Evolutionary conservation across 768 basidiomycete genomes (phyloP), one percentile per base, ranked within the genome.

Genomic region (Neoboletus magnificus): DNA sequence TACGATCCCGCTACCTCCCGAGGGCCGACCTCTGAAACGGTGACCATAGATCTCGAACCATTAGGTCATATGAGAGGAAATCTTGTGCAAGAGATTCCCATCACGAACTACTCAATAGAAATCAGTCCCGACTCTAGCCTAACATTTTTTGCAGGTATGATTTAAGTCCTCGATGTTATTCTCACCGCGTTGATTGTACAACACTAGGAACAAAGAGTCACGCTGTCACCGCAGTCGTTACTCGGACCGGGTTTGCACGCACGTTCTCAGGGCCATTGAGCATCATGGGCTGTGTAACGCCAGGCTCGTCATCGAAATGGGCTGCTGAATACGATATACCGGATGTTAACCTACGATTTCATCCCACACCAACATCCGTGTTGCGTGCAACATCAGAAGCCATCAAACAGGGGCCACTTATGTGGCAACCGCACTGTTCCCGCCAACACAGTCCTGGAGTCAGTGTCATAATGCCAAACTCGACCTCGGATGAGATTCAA

Each of bases 221-320:
- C 13, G 9, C 11, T 13, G 12, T 50, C 12, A 44, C 51, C 0
- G 48, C 45, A 11, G 15, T 50, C 47, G 13, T 69, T 22, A 56
- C 56, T 10, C 41, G 59, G 37, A 66, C 55, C 12, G 59, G 60
- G 18, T 33, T 30, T 27, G 50, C 51, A 18, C 66, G 53, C 29
- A 53, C 23, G 6, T 58, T 59, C 22, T 45, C 45, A 15, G 48
- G 13, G 6, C 57, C 48, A 7, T 16, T 57, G 46, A 40, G 5
- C 0, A 0, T 50, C 12, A 29, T 6, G 8, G 33, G 5, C 20
- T 50, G 30, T 15, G 18, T 55, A 20, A 4, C 0, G 13, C 13
- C 41, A 2, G 4, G 41, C n/a, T 7, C 23, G 23, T 52, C 30
- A 16, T 18, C 44, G 1, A 57, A 58, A 35, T 65, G 54, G 66